Conservation (phyloP, 2,329 filamentous ascomycete species). For the Rosellinia necatrix region DNA sequence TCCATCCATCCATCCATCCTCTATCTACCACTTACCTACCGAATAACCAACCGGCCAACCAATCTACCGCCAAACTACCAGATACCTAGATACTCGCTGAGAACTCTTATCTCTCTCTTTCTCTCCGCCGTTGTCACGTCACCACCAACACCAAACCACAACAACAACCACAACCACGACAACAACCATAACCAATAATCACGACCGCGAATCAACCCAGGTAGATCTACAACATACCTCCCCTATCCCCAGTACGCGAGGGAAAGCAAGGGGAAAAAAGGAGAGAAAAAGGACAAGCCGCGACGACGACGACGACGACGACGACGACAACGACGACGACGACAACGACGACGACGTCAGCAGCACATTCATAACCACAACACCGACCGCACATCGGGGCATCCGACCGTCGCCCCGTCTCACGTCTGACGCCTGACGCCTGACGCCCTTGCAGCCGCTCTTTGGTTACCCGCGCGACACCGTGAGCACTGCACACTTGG, state of each 20-base stretch:
- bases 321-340: not conserved
- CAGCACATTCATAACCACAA: not conserved
- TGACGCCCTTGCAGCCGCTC: slow-evolving; percentile 3
- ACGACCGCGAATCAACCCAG: slow-evolving; percentile 16
- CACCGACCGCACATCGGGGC: not conserved
- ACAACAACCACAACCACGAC: slow-evolving; percentile 4
- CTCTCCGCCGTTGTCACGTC: not conserved
- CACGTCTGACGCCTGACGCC: no score
- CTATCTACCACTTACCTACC: slow-evolving; percentile 27
- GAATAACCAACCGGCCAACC: not conserved
- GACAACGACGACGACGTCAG: not conserved
- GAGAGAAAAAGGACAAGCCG: no score
- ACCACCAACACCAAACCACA: not conserved
- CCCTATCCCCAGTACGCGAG: no score
- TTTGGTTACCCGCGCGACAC: slow-evolving; percentile 16
- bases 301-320: slow-evolving; percentile 9
- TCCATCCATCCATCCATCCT: slow-evolving; percentile 21
- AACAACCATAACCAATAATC: not conserved
- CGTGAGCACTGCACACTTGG: slow-evolving; percentile 15
- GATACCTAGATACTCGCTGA: not conserved
- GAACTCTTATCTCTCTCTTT: not conserved
- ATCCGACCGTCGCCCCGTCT: slow-evolving; percentile 5
- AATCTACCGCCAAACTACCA: slow-evolving; percentile 24
- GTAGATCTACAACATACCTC: no score
- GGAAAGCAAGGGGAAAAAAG: no score